Evolutionary conservation across 148 eudicot genomes (phyloP), one percentile per base, ranked within the genome.

Genomic region (Fagopyrum homotropicum): DNA sequence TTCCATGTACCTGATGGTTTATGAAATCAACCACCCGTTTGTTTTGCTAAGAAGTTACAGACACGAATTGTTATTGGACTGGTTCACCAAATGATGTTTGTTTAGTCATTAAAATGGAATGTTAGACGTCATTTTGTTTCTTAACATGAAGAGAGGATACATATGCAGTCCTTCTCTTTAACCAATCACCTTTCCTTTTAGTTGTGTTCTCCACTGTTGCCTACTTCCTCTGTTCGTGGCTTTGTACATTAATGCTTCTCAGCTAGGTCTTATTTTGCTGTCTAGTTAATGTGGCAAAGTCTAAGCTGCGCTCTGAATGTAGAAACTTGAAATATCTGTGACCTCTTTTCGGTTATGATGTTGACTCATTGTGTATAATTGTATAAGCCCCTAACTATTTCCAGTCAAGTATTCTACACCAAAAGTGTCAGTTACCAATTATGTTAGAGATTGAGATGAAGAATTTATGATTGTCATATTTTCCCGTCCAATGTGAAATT

Each of bases 401-500:
- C 45, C 5, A 14, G 14, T 14, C 45, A 5, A 40, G 17, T 10
- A 35, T 64, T 35, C 70, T 40, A 40, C 70, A 64, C 14, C 5
- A 45, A 64, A 64, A 40, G 45, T 12, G 35, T 17, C 46, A 40
- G 17, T 12, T 12, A 64, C 70, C 70, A 64, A 0, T 64, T 40
- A 14, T 66, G 46, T 40, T 66, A 6, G 15, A 40, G 71, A 57
- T 43, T 35, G 46, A 66, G 71, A 66, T 66, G 4, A n/a, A 35
- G 40, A 12, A 49, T 49, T 7, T 12, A 8, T 49, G 52, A 12
- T 64, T 64, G 70, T 40, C 46, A 64, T 64, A 35, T 45, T 30
- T 64, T 64, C 26, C 70, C 40, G n/a, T 64, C 44, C 46, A 64
- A 35, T 40, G 70, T 40, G 4, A 64, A 61, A 40, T 64, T 64